These are phyloP conservation scores for Lepidopterella palustris DNA, from an alignment of 495 filamentous ascomycete genomes.

Conservation along the genomic window DNA sequence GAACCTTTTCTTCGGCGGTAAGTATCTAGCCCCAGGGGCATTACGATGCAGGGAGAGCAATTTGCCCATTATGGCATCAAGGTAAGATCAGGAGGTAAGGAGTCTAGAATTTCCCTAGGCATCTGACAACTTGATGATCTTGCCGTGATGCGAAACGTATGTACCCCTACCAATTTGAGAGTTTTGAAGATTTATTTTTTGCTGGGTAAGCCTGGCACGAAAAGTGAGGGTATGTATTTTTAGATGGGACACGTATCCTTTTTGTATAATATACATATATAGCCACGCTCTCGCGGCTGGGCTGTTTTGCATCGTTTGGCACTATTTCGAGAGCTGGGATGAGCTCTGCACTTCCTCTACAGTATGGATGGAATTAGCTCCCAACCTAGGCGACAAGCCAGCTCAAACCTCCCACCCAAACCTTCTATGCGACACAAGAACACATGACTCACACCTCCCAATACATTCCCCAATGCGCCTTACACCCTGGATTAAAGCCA, in stretches of 20 bases:
- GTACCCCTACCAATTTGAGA: neutral
- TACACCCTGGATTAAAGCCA: conserved; percentile 16
- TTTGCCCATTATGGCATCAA: conserved; percentile 31
- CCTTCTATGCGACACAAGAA: neutral
- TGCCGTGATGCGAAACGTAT: conserved; percentile 5
- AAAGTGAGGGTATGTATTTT: neutral
- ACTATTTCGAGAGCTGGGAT: too few relatives aligned
- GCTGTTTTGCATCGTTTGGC: too few relatives aligned
- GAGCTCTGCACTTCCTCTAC: too few relatives aligned
- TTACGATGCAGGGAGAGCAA: too few relatives aligned
- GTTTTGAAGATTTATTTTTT: neutral
- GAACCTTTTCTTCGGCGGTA: conserved; percentile 57
- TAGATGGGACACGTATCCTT: neutral
- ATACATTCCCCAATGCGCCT: conserved; percentile 15
- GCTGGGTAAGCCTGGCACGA: neutral
- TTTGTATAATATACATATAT: neutral
- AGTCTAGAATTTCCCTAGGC: conserved; percentile 28
- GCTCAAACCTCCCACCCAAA: neutral
- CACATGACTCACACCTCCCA: conserved; percentile 1
- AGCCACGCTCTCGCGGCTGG: too few relatives aligned
- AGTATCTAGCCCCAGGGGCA: too few relatives aligned
- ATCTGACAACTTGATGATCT: conserved; percentile 28
- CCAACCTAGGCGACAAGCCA: too few relatives aligned
- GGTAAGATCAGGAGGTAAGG: conserved; percentile 30
- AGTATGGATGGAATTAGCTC: too few relatives aligned